phyloP scores from a whole-genome alignment of 305 asterid genomes.

The Solanum hybrid region DNA sequence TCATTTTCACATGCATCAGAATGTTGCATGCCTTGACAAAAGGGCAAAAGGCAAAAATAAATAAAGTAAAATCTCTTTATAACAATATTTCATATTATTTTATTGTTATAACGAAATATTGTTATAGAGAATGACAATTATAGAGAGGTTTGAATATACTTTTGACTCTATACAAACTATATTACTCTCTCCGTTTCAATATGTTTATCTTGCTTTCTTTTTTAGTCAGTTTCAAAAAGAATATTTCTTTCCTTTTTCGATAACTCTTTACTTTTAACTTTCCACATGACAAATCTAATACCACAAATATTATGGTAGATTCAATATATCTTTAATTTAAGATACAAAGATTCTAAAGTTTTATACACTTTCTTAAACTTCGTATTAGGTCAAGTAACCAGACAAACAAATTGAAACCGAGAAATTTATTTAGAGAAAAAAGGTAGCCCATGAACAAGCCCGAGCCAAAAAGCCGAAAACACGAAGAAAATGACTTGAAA shows the following conservation, averaged over 20 bases:
- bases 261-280: background rate
- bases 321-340: background rate
- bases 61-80: background rate
- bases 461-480: conserved; percentile 38
- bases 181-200: background rate
- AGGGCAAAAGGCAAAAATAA: background rate
- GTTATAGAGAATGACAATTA: background rate
- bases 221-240: background rate
- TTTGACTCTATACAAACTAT: background rate
- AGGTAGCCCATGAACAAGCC: conserved; percentile 20
- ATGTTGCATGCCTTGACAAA: background rate
- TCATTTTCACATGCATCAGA: background rate
- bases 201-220: background rate
- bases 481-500: conserved; percentile 22
- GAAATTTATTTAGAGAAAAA: background rate
- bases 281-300: no score
- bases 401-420: background rate
- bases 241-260: background rate
- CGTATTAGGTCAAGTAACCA: background rate
- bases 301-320: background rate
- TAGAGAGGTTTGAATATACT: background rate
- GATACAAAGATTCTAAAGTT: background rate
- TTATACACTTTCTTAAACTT: background rate
- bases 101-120: background rate
- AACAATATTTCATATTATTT: background rate